Base-by-base conservation (phyloP, 371 early-diverging fungal genomes). In the Mortierella sp. region DNA sequence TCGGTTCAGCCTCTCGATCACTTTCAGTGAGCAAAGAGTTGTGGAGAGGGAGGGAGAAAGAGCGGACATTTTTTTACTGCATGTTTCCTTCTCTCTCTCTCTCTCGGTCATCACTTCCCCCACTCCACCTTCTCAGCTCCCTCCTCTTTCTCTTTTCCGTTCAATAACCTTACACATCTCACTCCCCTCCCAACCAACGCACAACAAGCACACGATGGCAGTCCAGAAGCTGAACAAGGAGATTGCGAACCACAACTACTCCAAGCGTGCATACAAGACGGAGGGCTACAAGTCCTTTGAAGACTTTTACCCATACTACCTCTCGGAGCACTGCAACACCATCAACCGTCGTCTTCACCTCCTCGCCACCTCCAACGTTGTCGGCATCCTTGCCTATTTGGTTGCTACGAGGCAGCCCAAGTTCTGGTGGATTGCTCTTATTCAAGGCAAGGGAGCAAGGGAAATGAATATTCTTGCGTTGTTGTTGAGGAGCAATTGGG, bases 281-380 rank as follows among this genome's bases (percentile, higher is more conserved):
- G 89, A 83, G 0, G 91, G 92, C 0, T 92, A 91, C 82, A 90
- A 90, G 61, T 78, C 89, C 34, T 78, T 93, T 51, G 86, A 89
- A 71, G 89, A 86, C 14, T 94, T 95, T 72, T 95, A 93, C 78
- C 94, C 94, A n/a, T 94, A 91, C 74, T 95, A 94, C 73, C 88
- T 95, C 44, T 92, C 93, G 19, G 93, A 92, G 75, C 92, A 92
- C 77, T 90, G 91, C 76, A 89, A 92, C 79, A 53, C 75, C n/a
- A 90, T 82, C 46, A 91, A 91, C 76, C 88, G 93, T 44, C 87
- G 93, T 40, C 87, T 93, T 5, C 93, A 93, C 67, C 70, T 93
- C 28, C 72, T 88, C 48, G 91, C 48, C 46, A 85, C 83, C 40
- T 77, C 83, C 37, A 83, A 83, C 51, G 83, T 74, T 16, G 80